Percentiles rank a stretch among this genome's conserved stretches.
Conservation (phyloP, 768 basidiomycete species). For the Panaeolus cyanescens region DNA sequence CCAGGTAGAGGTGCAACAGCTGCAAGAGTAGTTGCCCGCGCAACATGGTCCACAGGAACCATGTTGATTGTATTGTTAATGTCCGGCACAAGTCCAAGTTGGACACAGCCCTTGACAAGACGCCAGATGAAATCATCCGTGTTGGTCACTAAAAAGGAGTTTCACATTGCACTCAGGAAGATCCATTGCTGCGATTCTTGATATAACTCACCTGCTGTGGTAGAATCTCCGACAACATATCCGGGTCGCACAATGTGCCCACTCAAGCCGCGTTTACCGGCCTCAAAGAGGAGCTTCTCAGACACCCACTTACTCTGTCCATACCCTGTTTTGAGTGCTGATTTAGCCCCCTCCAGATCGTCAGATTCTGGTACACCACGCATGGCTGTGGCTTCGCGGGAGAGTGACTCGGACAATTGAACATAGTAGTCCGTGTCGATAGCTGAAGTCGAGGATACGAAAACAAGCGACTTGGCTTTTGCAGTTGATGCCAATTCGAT, state of each 20-base stretch:
- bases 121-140: constrained; percentile 99
- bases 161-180: constrained; percentile 3
- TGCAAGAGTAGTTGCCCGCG: constrained; percentile 76
- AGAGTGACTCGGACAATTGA: constrained; percentile 73
- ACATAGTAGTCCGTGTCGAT: constrained; percentile 93
- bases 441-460: constrained; percentile 95
- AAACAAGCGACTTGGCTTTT: constrained; percentile 80
- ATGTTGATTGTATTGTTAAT: constrained; percentile 99
- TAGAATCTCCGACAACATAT: constrained; percentile 94
- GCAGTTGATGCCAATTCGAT: constrained; percentile 74
- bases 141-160: constrained; percentile 74
- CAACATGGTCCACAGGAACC: constrained; percentile 97
- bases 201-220: constrained; percentile 68
- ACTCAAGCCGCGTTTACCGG: constrained; percentile 79
- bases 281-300: constrained; percentile 92
- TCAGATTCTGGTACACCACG: constrained; percentile 86
- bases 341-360: constrained; percentile 82
- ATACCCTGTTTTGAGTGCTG: constrained; percentile 84
- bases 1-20: constrained; percentile 59
- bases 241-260: constrained; percentile 92
- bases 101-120: constrained; percentile 96
- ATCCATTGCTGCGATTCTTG: not conserved
- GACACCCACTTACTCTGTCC: constrained; percentile 99
- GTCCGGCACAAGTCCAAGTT: constrained; percentile 94
- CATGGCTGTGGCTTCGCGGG: constrained; percentile 37